Percentiles rank a stretch among this genome's conserved stretches.
These are phyloP conservation scores for Polychaeton citri DNA, from an alignment of 2,329 filamentous ascomycete genomes.

Conservation along the genomic window DNA sequence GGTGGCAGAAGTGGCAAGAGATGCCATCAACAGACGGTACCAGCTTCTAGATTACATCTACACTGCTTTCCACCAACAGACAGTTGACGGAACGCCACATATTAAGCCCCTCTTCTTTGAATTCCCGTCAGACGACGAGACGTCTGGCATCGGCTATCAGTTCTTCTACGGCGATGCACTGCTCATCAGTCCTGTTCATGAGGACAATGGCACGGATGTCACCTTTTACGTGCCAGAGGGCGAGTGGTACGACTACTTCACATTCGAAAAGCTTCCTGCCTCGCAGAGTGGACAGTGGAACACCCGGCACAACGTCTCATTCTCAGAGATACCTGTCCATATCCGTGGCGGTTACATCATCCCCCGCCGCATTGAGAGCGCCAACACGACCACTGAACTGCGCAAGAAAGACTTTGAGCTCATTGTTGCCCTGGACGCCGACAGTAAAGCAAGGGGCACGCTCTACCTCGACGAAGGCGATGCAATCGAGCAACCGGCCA, in stretches of 20 bases:
- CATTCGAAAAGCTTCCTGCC: conserved; percentile 33
- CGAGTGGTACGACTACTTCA: conserved; percentile 48
- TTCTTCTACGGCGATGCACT: conserved; percentile 47
- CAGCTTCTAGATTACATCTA: conserved; percentile 68
- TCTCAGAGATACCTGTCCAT: conserved; percentile 50
- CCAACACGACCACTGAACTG: conserved; percentile 51
- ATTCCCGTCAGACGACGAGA: conserved; percentile 46
- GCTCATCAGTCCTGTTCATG: conserved; percentile 43
- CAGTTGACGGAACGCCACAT: conserved; percentile 47
- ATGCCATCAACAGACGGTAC: conserved; percentile 63
- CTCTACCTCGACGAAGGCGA: conserved; percentile 72
- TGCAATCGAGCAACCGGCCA: conserved; percentile 44
- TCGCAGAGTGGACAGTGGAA: conserved; percentile 30
- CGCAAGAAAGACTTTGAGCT: conserved; percentile 56
- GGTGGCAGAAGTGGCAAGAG: conserved; percentile 51
- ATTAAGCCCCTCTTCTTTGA: conserved; percentile 60
- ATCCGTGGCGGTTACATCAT: conserved; percentile 52
- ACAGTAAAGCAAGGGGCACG: conserved; percentile 51
- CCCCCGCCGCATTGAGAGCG: conserved; percentile 41
- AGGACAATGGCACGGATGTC: conserved; percentile 38
- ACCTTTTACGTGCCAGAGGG: conserved; percentile 45
- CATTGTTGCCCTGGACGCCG: conserved; percentile 49
- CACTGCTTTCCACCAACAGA: conserved; percentile 52
- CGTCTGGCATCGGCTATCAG: conserved; percentile 39
- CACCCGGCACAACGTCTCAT: conserved; percentile 31